These are phyloP conservation scores for Senna tora DNA, from an alignment of 306 rosid species.

Conservation along the genomic window DNA sequence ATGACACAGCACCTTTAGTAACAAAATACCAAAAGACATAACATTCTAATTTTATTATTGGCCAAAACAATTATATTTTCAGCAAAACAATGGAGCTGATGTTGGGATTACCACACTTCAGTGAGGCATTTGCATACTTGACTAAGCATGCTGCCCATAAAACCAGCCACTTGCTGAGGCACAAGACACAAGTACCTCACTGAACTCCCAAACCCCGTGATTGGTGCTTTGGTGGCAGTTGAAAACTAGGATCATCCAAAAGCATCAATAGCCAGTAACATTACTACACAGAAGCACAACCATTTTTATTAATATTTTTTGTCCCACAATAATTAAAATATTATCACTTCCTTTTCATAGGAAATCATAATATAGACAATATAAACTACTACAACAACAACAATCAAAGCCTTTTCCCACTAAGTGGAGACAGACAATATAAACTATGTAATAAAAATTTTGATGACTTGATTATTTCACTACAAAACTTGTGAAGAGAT, in stretches of 20 bases:
- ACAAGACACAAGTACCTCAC: conserved; percentile 3
- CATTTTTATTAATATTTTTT: conserved; percentile 15
- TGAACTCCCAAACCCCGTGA: background rate
- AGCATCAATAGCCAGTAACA: background rate
- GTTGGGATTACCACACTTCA: background rate
- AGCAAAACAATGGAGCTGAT: background rate
- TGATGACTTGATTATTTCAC: background rate
- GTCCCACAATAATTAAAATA: background rate
- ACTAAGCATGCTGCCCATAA: background rate
- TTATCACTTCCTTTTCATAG: conserved; percentile 14
- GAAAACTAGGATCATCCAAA: background rate
- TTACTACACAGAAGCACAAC: background rate
- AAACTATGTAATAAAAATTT: conserved; percentile 13
- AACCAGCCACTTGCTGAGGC: background rate
- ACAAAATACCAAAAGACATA: background rate
- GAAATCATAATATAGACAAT: conserved; percentile 1
- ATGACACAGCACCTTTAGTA: background rate
- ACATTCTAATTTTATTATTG: too few species aligned
- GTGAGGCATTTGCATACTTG: conserved; percentile 1
- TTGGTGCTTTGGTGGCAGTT: conserved; percentile 3
- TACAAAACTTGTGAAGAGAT: too few species aligned
- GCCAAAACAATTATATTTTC: background rate
- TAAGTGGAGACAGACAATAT: conserved; percentile 13
- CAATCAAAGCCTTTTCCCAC: too few species aligned
- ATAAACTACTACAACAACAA: too few species aligned